Percentiles rank a stretch among this genome's conserved stretches.
Evolutionary conservation across 1,284 basidiomycete genomes (phyloP).

Genomic region (Baeospora myosura): DNA sequence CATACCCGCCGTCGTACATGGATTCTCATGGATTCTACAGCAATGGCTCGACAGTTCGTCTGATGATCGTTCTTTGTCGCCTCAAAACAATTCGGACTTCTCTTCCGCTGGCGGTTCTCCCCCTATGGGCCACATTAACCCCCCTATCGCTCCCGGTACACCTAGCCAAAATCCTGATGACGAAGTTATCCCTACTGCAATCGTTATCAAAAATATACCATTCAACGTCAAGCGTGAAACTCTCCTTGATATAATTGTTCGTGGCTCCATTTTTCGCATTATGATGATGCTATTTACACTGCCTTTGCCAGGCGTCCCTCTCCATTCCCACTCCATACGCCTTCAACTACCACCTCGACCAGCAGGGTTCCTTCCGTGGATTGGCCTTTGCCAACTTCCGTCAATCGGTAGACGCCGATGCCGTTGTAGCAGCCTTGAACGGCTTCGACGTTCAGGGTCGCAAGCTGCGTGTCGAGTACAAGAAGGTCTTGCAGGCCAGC

Average conservation of each 20-base stretch:
- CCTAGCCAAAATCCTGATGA: conserved; percentile 60
- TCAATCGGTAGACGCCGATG: conserved; percentile 84
- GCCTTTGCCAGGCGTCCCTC: conserved; percentile 64
- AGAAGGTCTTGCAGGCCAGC: conserved; percentile 96
- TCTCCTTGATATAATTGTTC: conserved; percentile 89
- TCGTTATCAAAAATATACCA: conserved; percentile 99
- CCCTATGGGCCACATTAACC: conserved; percentile 51
- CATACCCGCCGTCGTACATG: conserved; percentile 12
- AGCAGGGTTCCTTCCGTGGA: conserved; percentile 92
- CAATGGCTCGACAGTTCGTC: conserved; percentile 74
- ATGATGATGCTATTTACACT: conserved; percentile 14
- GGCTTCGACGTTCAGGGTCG: conserved; percentile 97
- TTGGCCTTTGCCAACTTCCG: conserved; percentile 99
- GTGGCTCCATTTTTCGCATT: conserved; percentile 25
- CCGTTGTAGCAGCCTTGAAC: conserved; percentile 91
- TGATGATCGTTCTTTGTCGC: conserved; percentile 75
- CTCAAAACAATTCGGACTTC: conserved; percentile 77
- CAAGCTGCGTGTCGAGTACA: conserved; percentile 98
- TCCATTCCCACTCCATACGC: conserved; percentile 98
- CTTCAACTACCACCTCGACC: conserved; percentile 98
- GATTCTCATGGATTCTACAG: conserved; percentile 30
- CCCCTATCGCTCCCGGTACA: conserved; percentile 40
- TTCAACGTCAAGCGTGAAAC: conserved; percentile 97
- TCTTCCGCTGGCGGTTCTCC: conserved; percentile 78
- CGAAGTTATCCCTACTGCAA: conserved; percentile 97